A percentile compares a stretch with the other conserved stretches of the same genome.
These are phyloP conservation scores for Ramaria rubella DNA, from an alignment of 768 basidiomycete genomes.

Conservation along the genomic window DNA sequence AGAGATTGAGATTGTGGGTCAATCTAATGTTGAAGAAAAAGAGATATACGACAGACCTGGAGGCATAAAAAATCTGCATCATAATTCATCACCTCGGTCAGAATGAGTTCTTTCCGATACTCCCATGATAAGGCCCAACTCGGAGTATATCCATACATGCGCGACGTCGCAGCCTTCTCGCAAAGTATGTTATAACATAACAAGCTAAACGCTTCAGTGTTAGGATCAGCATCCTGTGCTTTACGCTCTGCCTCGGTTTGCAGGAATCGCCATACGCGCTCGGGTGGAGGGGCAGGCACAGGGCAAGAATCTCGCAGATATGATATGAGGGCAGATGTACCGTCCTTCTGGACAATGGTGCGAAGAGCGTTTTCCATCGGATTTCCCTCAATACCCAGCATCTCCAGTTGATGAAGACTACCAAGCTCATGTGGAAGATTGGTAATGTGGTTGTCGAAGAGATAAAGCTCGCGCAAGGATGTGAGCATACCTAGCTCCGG, in stretches of 20 bases:
- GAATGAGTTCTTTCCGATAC: slow-evolving; percentile 82
- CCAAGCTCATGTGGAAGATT: slow-evolving; percentile 85
- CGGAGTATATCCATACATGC: slow-evolving; percentile 93
- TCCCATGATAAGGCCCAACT: slow-evolving; percentile 96
- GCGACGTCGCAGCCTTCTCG: slow-evolving; percentile 81
- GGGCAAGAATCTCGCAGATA: slow-evolving; percentile 94
- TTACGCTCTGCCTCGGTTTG: slow-evolving; percentile 55
- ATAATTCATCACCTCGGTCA: slow-evolving; percentile 75
- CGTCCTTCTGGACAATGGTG: slow-evolving; percentile 85
- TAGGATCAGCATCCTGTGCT: slow-evolving; percentile 51
- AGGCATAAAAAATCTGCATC: slow-evolving; percentile 88
- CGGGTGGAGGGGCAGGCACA: slow-evolving; percentile 71
- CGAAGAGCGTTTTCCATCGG: slow-evolving; percentile 76
- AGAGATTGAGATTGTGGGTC: too few relatives aligned
- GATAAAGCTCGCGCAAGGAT: slow-evolving; percentile 81
- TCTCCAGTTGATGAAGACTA: slow-evolving; percentile 84
- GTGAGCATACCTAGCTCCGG: slow-evolving; percentile 88
- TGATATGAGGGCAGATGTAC: slow-evolving; percentile 81
- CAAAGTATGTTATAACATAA: slow-evolving; percentile 94
- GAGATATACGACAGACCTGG: slow-evolving; percentile 38
- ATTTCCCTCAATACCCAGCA: slow-evolving; percentile 95
- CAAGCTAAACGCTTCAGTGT: slow-evolving; percentile 69
- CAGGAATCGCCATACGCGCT: slow-evolving; percentile 68
- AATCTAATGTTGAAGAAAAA: too few relatives aligned
- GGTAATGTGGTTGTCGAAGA: slow-evolving; percentile 92